These are phyloP conservation scores for Aspergillus ibericus DNA, from an alignment of 2,329 filamentous ascomycete genomes.

Conservation along the genomic window DNA sequence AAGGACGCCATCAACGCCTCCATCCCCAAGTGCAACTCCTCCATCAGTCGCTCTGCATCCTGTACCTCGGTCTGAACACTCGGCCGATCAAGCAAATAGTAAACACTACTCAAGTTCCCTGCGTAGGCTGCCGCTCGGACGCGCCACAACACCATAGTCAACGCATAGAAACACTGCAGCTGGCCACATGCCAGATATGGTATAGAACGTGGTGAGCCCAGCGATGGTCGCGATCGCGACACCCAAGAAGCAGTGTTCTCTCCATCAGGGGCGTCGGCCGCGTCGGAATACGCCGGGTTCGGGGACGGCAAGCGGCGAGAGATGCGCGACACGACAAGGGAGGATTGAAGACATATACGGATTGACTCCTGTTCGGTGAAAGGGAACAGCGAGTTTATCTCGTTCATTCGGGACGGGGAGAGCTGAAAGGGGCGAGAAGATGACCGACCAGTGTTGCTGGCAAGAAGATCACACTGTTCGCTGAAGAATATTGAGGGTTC, in stretches of 20 bases:
- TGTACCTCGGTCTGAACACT: not conserved
- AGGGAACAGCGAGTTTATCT: not conserved
- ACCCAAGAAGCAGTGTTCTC: not conserved
- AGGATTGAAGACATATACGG: not conserved
- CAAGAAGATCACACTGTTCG: not conserved
- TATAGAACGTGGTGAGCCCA: not conserved
- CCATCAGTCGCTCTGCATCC: slow-evolving; percentile 2
- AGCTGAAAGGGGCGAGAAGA: not conserved
- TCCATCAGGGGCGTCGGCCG: not conserved
- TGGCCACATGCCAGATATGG: not conserved
- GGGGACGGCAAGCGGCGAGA: slow-evolving; percentile 1
- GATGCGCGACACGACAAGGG: not conserved
- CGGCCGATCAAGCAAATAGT: not conserved
- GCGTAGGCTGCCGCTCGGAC: not conserved
- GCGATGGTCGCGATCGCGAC: not conserved
- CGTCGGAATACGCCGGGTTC: slow-evolving; percentile 1
- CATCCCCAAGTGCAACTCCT: slow-evolving; percentile 4
- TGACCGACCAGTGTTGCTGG: not conserved
- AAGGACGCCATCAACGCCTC: not conserved
- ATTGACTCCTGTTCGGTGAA: not conserved
- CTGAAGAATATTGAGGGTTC: not conserved
- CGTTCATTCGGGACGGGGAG: not conserved
- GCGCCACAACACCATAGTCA: not conserved
- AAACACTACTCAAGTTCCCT: not conserved
- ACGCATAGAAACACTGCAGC: slow-evolving; percentile 2